These are phyloP conservation scores for Tricholoma hemisulphureum DNA, from an alignment of 768 basidiomycete genomes.

Conservation along the genomic window DNA sequence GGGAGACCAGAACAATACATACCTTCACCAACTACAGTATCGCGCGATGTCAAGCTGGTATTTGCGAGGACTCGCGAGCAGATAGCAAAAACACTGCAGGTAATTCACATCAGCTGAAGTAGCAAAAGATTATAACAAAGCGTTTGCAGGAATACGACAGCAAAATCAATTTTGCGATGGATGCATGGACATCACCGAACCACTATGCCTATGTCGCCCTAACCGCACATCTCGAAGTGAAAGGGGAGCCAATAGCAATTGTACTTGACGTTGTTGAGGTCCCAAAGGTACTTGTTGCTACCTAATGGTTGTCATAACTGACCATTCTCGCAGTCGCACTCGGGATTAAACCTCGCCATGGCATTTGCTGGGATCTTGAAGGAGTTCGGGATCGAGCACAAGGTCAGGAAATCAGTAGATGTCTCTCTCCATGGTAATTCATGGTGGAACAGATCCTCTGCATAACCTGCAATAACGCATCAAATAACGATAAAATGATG, in stretches of 20 bases:
- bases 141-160: background rate
- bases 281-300: background rate
- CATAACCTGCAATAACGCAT: background rate
- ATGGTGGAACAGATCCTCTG: background rate
- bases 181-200: background rate
- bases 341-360: background rate
- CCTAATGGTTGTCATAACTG: background rate
- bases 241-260: background rate
- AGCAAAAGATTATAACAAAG: background rate
- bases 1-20: background rate
- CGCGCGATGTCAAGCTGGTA: no score
- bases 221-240: background rate
- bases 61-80: background rate
- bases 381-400: background rate
- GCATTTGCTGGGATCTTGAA: background rate
- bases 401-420: background rate
- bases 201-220: background rate
- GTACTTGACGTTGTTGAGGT: background rate
- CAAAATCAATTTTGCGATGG: background rate
- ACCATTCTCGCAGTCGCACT: background rate
- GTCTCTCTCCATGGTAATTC: constrained; percentile 1
- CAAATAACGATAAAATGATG: no score
- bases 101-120: background rate
- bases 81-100: background rate
- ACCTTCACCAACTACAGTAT: background rate